Evolutionary conservation across 2,329 filamentous ascomycete species (phyloP).

Genomic region (Clonostachys rhizophaga): DNA sequence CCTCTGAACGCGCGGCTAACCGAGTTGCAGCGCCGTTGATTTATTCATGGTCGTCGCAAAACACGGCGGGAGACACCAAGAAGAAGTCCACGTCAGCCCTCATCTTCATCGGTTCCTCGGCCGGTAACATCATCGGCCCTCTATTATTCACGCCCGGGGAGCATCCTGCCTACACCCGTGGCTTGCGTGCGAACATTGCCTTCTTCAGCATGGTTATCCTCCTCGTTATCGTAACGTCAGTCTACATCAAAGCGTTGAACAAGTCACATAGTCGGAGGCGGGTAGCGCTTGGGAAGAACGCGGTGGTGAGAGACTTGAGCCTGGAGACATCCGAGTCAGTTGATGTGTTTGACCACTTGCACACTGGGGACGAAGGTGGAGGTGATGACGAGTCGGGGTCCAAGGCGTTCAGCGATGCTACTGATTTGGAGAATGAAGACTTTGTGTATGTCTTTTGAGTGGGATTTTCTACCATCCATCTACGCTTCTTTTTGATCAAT

Average conservation of each 20-base stretch:
- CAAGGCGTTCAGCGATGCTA: conserved; percentile 40
- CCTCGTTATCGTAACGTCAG: conserved; percentile 33
- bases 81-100: conserved; percentile 61
- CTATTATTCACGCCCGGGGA: conserved; percentile 55
- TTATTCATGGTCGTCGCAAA: conserved; percentile 57
- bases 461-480: neutral
- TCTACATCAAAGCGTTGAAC: conserved; percentile 50
- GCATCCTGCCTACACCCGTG: conserved; percentile 34
- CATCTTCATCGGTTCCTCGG: conserved; percentile 60
- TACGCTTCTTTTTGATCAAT: no score
- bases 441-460: conserved; percentile 53
- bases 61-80: conserved; percentile 67
- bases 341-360: conserved; percentile 23
- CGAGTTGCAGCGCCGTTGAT: conserved; percentile 42
- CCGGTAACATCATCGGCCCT: conserved; percentile 63
- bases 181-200: conserved; percentile 53
- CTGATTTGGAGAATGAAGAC: conserved; percentile 58
- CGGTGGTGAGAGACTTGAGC: conserved; percentile 52
- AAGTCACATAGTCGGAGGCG: conserved; percentile 46
- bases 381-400: conserved; percentile 11
- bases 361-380: conserved; percentile 5
- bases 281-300: conserved; percentile 54
- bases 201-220: conserved; percentile 57
- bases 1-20: conserved; percentile 11
- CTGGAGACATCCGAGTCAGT: conserved; percentile 44